Evolutionary conservation across 106 monocot species (phyloP).

Genomic region (Gastrodia elata): DNA sequence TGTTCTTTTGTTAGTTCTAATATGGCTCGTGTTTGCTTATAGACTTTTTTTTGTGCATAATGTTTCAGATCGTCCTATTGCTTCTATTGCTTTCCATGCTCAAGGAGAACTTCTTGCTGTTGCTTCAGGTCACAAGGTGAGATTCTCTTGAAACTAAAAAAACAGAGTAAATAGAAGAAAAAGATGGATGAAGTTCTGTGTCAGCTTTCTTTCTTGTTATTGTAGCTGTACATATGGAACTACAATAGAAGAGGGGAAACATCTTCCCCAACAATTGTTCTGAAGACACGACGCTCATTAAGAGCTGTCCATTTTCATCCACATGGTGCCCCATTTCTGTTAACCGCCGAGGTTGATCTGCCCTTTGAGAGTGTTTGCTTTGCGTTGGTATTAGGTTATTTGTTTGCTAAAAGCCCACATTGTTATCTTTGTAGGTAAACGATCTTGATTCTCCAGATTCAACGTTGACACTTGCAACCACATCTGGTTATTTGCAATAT

Average conservation of each 20-base stretch:
- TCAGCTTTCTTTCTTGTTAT: constrained; percentile 7
- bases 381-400: neutral
- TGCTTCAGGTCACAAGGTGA: constrained; percentile 96
- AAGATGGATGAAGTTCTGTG: neutral
- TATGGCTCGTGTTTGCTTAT: neutral
- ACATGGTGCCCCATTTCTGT: constrained; percentile 73
- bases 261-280: constrained; percentile 63
- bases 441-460: constrained; percentile 86
- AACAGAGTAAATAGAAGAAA: neutral
- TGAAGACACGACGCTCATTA: constrained; percentile 84
- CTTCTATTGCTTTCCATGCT: constrained; percentile 97
- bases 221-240: constrained; percentile 88
- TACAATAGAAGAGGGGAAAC: constrained; percentile 65
- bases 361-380: neutral
- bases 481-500: constrained; percentile 68
- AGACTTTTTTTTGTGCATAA: neutral
- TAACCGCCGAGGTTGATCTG: constrained; percentile 78
- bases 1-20: neutral
- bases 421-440: constrained; percentile 55
- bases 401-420: neutral
- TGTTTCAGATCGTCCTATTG: constrained; percentile 82
- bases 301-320: constrained; percentile 99
- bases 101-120: constrained; percentile 94
- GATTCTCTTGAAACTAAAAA: neutral
- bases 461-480: constrained; percentile 60